Base-by-base conservation (phyloP, 2,329 filamentous ascomycete species). In the Aquanectria penicillioides region DNA sequence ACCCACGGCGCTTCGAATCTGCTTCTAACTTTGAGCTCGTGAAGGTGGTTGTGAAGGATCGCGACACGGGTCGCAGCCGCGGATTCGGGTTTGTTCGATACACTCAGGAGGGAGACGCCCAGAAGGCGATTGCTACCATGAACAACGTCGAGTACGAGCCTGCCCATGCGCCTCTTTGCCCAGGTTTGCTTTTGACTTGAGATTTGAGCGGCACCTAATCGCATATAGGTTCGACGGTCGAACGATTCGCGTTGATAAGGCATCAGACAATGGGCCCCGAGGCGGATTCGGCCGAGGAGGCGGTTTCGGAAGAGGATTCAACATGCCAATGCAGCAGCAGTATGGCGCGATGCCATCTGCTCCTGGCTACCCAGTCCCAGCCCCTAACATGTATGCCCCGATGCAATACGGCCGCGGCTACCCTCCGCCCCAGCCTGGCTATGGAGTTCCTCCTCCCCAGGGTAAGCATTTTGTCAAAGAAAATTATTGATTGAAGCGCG, bases 61-160 rank as follows among this genome's bases (percentile, higher is more conserved):
- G 94, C 73, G 94, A 98, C 75, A 97, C 94, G 73, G 92, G 93
- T 71, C 93, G 94, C 77, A 97, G 94, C 84, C 92, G 95, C 77
- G 95, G 95, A 61, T 99, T 98, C 77, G 95, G 95, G 43, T 98
- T 98, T 77, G 94, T 99, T 64, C 91, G 94, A 70, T 99, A 94
- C 80, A 80, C 86, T 48, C 87, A 88, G 65, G 92, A 94, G 65
- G 79, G 82, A 40, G 90, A 94, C 77, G 92, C 92, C 62, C 88
- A 93, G 72, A 84, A 84, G 66, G 92, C 92, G 37, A 94, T 94
- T 75, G 77, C 82, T 40, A 81, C 82, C 65, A 94, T 95, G 92
- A 94, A 95, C 83, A 93, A 94, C 75, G 82, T 92, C 70, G 93
- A 97, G 94, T 97, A 85, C 78, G 91, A 47, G 37, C n/a, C 49